Evolutionary conservation across 495 filamentous ascomycete species (phyloP).

Genomic region (Aspergillus steynii): DNA sequence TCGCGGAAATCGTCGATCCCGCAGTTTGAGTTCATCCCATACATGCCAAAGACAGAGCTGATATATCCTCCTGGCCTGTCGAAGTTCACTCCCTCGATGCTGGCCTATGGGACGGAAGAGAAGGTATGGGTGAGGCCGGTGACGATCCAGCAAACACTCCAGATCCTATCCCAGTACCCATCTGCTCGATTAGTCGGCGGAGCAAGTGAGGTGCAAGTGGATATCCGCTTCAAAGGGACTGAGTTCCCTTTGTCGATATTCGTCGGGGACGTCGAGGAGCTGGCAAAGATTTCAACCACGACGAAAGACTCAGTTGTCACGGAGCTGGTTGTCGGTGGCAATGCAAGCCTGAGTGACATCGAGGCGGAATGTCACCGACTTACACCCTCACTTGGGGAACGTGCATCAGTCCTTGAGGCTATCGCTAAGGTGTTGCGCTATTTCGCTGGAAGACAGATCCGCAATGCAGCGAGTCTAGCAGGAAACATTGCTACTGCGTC

Average conservation of each 20-base stretch:
- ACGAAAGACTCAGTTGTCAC: slow-evolving; percentile 52
- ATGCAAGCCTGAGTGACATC: slow-evolving; percentile 81
- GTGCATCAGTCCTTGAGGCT: slow-evolving; percentile 56
- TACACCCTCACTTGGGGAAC: background rate
- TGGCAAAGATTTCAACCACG: slow-evolving; percentile 69
- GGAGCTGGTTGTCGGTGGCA: slow-evolving; percentile 82
- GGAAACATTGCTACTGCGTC: slow-evolving; percentile 95
- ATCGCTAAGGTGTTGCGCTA: slow-evolving; percentile 77
- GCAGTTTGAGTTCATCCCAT: slow-evolving; percentile 75
- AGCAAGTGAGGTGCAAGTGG: slow-evolving; percentile 94
- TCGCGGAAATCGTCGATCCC: background rate
- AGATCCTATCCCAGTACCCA: slow-evolving; percentile 82
- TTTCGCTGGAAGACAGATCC: slow-evolving; percentile 93
- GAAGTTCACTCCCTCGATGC: slow-evolving; percentile 74
- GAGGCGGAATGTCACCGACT: slow-evolving; percentile 51
- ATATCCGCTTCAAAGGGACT: slow-evolving; percentile 94
- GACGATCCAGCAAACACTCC: slow-evolving; percentile 78
- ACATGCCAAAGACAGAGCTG: slow-evolving; percentile 85
- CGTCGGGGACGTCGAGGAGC: slow-evolving; percentile 86
- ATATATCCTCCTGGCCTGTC: slow-evolving; percentile 86
- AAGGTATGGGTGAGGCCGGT: slow-evolving; percentile 92
- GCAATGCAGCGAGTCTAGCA: slow-evolving; percentile 95
- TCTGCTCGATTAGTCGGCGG: slow-evolving; percentile 91
- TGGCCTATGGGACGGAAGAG: slow-evolving; percentile 87
- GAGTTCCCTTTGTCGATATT: slow-evolving; percentile 85